Percentiles rank a stretch among this genome's conserved stretches.
These are phyloP conservation scores for Coemansia sp. DNA, from an alignment of 192 early-diverging fungal species.

Conservation along the genomic window DNA sequence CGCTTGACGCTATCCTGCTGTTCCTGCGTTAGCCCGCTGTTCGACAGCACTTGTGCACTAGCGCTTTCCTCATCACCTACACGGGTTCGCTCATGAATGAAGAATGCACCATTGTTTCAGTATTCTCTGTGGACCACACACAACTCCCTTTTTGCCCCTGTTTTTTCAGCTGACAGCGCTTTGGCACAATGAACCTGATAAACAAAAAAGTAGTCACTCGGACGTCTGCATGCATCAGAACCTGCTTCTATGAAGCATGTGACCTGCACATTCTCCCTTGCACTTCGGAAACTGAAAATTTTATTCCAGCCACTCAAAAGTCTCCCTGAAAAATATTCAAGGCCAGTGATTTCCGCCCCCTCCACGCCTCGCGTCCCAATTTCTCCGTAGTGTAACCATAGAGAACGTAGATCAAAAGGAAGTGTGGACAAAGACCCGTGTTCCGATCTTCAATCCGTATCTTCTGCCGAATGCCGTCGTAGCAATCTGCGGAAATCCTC, in stretches of 20 bases:
- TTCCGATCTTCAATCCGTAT: background rate
- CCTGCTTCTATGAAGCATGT: background rate
- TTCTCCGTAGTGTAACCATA: too few species aligned
- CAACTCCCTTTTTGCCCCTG: too few species aligned
- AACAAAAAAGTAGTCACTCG: background rate
- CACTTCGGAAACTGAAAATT: background rate
- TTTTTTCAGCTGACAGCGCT: background rate
- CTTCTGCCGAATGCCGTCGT: background rate
- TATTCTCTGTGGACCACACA: background rate
- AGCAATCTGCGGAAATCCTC: background rate
- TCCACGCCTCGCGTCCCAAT: too few species aligned
- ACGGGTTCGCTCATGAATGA: background rate
- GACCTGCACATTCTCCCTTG: background rate
- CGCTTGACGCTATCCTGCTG: conserved; percentile 36
- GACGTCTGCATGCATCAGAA: background rate
- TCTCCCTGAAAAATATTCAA: background rate
- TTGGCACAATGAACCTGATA: background rate
- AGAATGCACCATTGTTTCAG: background rate
- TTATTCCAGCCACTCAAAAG: background rate
- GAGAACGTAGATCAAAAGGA: background rate
- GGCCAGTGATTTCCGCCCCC: background rate
- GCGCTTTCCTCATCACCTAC: background rate
- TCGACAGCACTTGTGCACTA: background rate
- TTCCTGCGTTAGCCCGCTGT: conserved; percentile 30
- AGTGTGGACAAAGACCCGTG: background rate